These are phyloP conservation scores for Gentiana straminea DNA, from an alignment of 257 asterid species.

Conservation along the genomic window DNA sequence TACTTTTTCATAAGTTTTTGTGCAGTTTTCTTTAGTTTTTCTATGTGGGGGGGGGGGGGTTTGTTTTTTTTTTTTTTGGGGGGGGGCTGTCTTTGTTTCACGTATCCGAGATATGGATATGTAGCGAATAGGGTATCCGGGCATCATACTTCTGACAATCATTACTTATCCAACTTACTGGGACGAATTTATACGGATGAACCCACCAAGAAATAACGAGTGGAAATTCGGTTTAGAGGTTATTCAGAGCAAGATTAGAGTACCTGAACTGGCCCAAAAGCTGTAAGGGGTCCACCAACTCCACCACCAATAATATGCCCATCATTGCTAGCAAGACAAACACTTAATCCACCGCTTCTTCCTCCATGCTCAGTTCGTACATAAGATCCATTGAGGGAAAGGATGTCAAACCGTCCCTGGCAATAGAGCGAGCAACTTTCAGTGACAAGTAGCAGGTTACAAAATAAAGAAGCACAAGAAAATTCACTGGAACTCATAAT, in stretches of 20 bases:
- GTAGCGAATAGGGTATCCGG: too few species aligned
- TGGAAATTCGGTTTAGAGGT: conserved; percentile 22
- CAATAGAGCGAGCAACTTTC: neutral
- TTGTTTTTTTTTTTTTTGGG: too few species aligned
- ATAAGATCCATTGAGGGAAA: conserved; percentile 50
- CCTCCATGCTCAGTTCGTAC: conserved; percentile 45
- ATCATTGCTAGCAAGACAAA: conserved; percentile 42
- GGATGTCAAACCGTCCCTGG: conserved; percentile 55
- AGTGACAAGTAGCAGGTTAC: conserved; percentile 1
- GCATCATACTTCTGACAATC: too few species aligned
- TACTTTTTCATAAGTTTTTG: too few species aligned
- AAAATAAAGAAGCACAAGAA: neutral
- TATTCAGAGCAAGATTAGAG: conserved; percentile 11
- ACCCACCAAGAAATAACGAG: too few species aligned
- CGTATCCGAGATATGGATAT: too few species aligned
- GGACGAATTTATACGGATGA: too few species aligned
- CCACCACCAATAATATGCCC: conserved; percentile 70
- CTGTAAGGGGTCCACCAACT: conserved; percentile 53
- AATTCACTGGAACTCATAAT: neutral
- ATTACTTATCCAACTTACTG: too few species aligned
- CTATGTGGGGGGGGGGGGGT: too few species aligned
- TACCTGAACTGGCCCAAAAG: conserved; percentile 61
- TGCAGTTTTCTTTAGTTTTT: too few species aligned
- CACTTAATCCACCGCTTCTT: conserved; percentile 46
- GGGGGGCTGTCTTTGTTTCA: too few species aligned